Percentiles rank a stretch among this genome's conserved stretches.
Conservation (phyloP, 345 rosid genomes). For the Salix udensis region DNA sequence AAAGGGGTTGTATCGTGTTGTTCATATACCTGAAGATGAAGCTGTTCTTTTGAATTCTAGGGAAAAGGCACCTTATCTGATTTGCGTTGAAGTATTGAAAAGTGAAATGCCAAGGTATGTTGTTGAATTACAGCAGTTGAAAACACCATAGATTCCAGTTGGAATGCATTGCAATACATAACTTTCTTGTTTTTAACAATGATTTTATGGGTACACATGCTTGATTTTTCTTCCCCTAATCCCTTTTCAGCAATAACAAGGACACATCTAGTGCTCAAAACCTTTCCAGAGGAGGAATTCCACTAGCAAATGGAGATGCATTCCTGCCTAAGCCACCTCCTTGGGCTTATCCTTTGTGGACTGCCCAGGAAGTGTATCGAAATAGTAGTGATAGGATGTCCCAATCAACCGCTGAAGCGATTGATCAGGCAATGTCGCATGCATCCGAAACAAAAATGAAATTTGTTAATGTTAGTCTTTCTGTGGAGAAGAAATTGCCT, state of each 20-base stretch:
- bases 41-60: conserved; percentile 95
- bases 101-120: conserved; percentile 71
- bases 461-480: conserved; percentile 62
- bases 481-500: conserved; percentile 45
- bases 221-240: conserved; percentile 7
- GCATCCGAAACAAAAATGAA: conserved; percentile 67
- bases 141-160: neutral
- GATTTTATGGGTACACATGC: conserved; percentile 7
- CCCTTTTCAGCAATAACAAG: conserved; percentile 56
- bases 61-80: conserved; percentile 97
- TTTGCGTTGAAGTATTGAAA: conserved; percentile 86
- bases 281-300: conserved; percentile 94
- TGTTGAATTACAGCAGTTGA: neutral
- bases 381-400: conserved; percentile 98
- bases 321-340: conserved; percentile 95
- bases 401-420: conserved; percentile 86
- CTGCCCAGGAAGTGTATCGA: conserved; percentile 90
- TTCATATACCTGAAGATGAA: conserved; percentile 98
- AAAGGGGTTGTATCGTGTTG: conserved; percentile 85
- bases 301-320: conserved; percentile 97
- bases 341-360: conserved; percentile 99
- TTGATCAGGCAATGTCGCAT: conserved; percentile 98
- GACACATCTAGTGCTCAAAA: conserved; percentile 71
- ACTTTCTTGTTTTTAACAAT: neutral
- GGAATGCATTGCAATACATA: neutral